Conservation (phyloP, 306 rosid genomes). For the Lathyrus tuberosus region DNA sequence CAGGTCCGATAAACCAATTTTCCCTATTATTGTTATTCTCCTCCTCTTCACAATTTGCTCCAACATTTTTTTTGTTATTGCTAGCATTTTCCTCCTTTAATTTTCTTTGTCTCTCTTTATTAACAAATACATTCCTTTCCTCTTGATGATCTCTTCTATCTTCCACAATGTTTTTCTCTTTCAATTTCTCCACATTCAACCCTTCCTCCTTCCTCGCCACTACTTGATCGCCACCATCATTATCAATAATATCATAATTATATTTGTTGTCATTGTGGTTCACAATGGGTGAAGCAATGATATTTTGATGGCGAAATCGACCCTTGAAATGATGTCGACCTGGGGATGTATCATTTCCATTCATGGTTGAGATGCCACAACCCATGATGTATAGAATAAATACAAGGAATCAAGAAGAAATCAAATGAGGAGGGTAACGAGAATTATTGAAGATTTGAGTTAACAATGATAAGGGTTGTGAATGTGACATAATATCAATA, state of each 20-base stretch:
- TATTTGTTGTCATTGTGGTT: not conserved
- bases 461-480: conserved; percentile 6
- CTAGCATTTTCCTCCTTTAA: not conserved
- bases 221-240: not conserved
- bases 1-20: conserved; percentile 17
- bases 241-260: not conserved
- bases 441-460: not conserved
- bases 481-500: not conserved
- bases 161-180: conserved; percentile 12
- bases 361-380: conserved; percentile 61
- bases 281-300: not conserved
- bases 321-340: not conserved
- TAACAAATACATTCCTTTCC: not conserved
- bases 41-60: not conserved
- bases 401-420: not conserved
- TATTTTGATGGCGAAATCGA: not conserved
- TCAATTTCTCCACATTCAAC: not conserved
- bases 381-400: conserved; percentile 47
- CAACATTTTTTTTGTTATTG: not conserved
- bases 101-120: not conserved
- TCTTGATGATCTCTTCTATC: conserved; percentile 7
- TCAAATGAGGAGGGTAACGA: not conserved
- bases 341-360: not conserved
- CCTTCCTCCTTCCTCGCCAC: not conserved
- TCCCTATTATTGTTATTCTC: not conserved